phyloP scores from a whole-genome alignment of 495 filamentous ascomycete species.

The Neurospora sp. region DNA sequence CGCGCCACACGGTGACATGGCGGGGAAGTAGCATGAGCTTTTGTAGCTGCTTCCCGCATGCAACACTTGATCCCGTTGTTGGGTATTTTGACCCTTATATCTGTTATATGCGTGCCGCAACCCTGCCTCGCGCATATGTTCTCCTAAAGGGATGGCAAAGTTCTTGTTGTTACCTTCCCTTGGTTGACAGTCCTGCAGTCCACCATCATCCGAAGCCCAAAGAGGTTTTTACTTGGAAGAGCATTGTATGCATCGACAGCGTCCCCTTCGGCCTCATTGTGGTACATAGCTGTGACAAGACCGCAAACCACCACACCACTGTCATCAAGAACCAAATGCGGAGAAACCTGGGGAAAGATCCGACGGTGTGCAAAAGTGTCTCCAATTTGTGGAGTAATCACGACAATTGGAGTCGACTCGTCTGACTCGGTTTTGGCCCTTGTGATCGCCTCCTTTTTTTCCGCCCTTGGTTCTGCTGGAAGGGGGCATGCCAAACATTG shows the following conservation, averaged over 20 bases:
- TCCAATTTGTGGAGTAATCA: background rate
- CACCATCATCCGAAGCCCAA: background rate
- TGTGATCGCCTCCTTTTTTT: background rate
- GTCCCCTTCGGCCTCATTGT: background rate
- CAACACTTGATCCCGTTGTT: background rate
- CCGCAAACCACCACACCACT: background rate
- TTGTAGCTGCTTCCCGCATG: background rate
- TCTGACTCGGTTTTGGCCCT: background rate
- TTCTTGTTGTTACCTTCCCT: background rate
- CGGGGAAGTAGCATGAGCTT: background rate
- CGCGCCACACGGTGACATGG: background rate
- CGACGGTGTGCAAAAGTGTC: background rate
- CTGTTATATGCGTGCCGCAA: background rate
- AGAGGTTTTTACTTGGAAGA: background rate
- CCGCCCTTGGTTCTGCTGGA: background rate
- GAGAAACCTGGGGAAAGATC: background rate
- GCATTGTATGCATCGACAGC: background rate
- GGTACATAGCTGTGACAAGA: background rate
- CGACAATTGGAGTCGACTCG: background rate
- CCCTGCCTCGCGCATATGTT: background rate
- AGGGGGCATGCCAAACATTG: background rate
- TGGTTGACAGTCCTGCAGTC: background rate
- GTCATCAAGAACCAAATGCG: background rate
- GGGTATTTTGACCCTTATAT: background rate
- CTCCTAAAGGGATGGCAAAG: background rate